Conservation (phyloP, 1,284 basidiomycete genomes). For the Takashimella tepidaria region DNA sequence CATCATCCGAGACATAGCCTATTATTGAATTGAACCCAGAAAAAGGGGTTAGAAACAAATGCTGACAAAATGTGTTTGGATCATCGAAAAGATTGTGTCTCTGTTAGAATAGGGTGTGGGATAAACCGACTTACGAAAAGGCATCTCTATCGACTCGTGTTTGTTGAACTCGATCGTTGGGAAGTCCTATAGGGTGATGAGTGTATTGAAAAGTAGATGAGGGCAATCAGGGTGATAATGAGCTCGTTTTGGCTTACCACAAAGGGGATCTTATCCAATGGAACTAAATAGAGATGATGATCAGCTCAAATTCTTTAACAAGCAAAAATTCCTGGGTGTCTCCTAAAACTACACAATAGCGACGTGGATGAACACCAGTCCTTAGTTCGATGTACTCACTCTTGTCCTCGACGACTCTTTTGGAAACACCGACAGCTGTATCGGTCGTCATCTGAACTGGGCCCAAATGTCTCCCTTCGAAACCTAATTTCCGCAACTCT, state of each 20-base stretch:
- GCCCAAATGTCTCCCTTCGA: constrained; percentile 76
- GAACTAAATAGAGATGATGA: no score
- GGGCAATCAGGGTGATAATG: not conserved
- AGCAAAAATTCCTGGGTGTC: no score
- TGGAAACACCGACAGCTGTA: constrained; percentile 90
- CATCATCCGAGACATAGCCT: constrained; percentile 51
- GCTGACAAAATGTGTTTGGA: no score
- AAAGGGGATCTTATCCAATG: constrained; percentile 66
- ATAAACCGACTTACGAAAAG: constrained; percentile 66
- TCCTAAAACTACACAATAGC: no score
- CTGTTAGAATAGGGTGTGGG: not conserved
- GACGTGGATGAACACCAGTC: no score
- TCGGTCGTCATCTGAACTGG: constrained; percentile 96
- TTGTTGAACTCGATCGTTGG: constrained; percentile 80
- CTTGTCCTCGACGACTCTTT: constrained; percentile 74
- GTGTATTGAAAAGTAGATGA: not conserved
- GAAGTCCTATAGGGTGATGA: constrained; percentile 56
- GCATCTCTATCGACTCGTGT: constrained; percentile 88
- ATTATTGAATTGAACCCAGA: not conserved
- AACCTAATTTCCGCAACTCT: constrained; percentile 78
- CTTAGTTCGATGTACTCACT: constrained; percentile 49
- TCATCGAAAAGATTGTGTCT: no score
- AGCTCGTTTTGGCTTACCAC: constrained; percentile 56
- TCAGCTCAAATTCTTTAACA: no score
- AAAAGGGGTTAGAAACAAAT: not conserved